Percentiles rank a stretch among this genome's conserved stretches.
These are phyloP conservation scores for Dentipellis fragilis DNA, from an alignment of 768 basidiomycete genomes.

Conservation along the genomic window DNA sequence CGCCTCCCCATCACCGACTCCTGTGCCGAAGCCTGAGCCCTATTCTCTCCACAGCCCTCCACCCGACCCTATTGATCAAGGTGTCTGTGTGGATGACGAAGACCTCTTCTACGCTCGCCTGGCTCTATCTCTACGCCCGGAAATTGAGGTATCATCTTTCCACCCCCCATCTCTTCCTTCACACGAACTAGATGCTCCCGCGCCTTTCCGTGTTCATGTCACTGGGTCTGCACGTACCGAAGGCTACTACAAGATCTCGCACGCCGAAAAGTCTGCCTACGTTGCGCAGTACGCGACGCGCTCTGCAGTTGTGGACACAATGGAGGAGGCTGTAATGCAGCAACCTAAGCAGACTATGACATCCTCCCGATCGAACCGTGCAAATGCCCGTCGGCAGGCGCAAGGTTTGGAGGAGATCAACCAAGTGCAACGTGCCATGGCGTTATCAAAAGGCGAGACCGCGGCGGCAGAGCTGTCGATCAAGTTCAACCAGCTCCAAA, in stretches of 20 bases:
- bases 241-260: conserved; percentile 92
- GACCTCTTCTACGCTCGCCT: conserved; percentile 74
- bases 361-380: conserved; percentile 83
- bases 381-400: conserved; percentile 83
- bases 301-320: conserved; percentile 30
- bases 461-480: conserved; percentile 64
- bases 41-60: conserved; percentile 36
- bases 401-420: conserved; percentile 94
- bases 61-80: conserved; percentile 40
- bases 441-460: conserved; percentile 65
- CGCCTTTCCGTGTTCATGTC: conserved; percentile 62
- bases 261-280: conserved; percentile 84
- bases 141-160: conserved; percentile 16
- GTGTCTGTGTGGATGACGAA: conserved; percentile 78
- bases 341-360: conserved; percentile 45
- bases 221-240: conserved; percentile 89
- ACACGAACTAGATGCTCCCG: conserved; percentile 30
- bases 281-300: conserved; percentile 81
- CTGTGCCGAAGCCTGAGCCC: conserved; percentile 24
- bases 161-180: conserved; percentile 17
- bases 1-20: conserved; percentile 42
- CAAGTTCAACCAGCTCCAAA: conserved; percentile 98
- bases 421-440: conserved; percentile 74
- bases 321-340: conserved; percentile 37
- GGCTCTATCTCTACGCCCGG: conserved; percentile 33